Percentiles rank a stretch among this genome's conserved stretches.
Evolutionary conservation across 108 stramenopile species (phyloP).

Genomic region (Nitzschia putrida): DNA sequence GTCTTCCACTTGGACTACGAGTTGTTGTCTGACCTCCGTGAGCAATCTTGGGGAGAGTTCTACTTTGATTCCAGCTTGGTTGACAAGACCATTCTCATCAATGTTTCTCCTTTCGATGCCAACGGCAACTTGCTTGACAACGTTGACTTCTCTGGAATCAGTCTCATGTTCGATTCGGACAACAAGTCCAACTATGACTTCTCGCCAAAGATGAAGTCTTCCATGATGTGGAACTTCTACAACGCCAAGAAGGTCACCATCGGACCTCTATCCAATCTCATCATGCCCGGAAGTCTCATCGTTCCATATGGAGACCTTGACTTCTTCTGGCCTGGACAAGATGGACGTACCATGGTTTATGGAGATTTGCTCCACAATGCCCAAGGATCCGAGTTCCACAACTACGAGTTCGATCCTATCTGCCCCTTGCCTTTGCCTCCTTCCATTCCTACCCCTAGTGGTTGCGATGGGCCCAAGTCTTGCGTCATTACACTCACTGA

Average conservation of each 20-base stretch:
- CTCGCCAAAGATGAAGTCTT: conserved; percentile 4
- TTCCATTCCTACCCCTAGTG: not conserved
- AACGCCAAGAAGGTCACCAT: conserved; percentile 17
- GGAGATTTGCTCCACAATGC: conserved; percentile 19
- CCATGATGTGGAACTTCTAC: conserved; percentile 36
- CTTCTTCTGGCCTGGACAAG: conserved; percentile 22
- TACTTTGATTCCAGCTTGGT: conserved; percentile 3
- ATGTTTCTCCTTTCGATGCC: conserved; percentile 20
- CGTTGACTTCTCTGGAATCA: conserved; percentile 3
- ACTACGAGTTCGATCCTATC: conserved; percentile 23
- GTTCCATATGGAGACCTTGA: conserved; percentile 20
- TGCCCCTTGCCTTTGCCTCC: conserved; percentile 17
- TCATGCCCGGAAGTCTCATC: conserved; percentile 19
- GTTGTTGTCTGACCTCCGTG: not conserved
- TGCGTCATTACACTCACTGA: not conserved
- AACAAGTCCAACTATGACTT: conserved; percentile 8
- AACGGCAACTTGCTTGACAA: not conserved
- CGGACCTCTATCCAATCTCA: conserved; percentile 6
- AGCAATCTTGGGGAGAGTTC: conserved; percentile 1
- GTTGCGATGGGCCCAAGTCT: not conserved
- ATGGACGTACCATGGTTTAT: conserved; percentile 21
- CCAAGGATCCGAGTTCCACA: conserved; percentile 33
- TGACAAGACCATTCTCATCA: conserved; percentile 39
- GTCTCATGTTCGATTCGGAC: not conserved
- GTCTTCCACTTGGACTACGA: conserved; percentile 15